Conservation (phyloP, 306 rosid genomes). For the Fragaria iinumae region DNA sequence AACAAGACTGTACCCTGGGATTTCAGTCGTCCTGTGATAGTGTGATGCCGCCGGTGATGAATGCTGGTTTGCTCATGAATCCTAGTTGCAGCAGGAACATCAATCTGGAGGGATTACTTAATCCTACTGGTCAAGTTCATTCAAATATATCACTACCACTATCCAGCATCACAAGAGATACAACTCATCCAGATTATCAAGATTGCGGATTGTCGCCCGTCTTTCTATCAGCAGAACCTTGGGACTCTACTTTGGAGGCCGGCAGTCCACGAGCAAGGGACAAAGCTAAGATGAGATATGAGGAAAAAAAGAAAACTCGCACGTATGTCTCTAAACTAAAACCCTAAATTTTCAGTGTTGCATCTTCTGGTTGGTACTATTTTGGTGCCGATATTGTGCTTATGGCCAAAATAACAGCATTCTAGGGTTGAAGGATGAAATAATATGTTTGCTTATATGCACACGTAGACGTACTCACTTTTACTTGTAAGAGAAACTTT, state of each 20-base stretch:
- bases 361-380: background rate
- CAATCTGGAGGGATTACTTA: slow-evolving; percentile 44
- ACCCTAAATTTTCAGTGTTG: background rate
- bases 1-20: slow-evolving; percentile 43
- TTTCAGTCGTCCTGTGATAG: slow-evolving; percentile 48
- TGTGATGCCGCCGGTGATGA: slow-evolving; percentile 38
- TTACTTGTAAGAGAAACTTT: slow-evolving; percentile 10
- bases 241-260: slow-evolving; percentile 68
- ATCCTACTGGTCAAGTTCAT: slow-evolving; percentile 56
- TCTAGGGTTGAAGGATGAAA: background rate
- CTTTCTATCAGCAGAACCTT: slow-evolving; percentile 55
- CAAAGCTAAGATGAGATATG: slow-evolving; percentile 81
- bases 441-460: background rate
- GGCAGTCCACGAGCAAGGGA: slow-evolving; percentile 66
- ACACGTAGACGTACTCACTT: background rate
- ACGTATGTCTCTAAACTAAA: slow-evolving; percentile 44
- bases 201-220: slow-evolving; percentile 60
- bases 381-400: background rate
- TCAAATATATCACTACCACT: slow-evolving; percentile 54
- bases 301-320: slow-evolving; percentile 82
- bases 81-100: slow-evolving; percentile 42
- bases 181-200: slow-evolving; percentile 53
- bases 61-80: slow-evolving; percentile 44
- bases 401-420: background rate
- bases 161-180: slow-evolving; percentile 59